These are phyloP conservation scores for Globisporangium echinulatum DNA, from an alignment of 352 stramenopile species.

Conservation along the genomic window DNA sequence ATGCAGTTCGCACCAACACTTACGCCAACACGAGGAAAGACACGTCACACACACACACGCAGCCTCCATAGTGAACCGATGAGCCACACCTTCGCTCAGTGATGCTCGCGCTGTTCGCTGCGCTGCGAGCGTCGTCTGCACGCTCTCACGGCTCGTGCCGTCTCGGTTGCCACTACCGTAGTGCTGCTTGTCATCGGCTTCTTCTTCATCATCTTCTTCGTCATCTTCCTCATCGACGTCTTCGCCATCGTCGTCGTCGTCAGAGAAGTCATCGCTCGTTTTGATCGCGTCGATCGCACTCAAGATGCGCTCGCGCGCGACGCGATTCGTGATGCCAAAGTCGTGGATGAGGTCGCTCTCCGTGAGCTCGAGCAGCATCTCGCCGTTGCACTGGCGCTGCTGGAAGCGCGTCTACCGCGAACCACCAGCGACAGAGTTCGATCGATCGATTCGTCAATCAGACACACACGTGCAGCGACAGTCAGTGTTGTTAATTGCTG, in stretches of 20 bases:
- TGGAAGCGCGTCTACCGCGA: constrained; percentile 46
- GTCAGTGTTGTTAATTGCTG: no score
- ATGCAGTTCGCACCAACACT: not conserved
- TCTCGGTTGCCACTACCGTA: not conserved
- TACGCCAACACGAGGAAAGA: not conserved
- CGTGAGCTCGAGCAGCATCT: constrained; percentile 62
- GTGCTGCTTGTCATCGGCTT: constrained; percentile 6
- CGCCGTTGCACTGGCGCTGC: constrained; percentile 54
- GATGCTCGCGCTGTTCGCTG: constrained; percentile 9
- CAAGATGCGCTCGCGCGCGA: constrained; percentile 64
- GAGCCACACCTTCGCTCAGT: constrained; percentile 18
- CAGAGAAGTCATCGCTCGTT: constrained; percentile 55
- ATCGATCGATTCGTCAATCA: no score
- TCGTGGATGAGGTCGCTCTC: constrained; percentile 77
- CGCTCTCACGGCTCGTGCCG: not conserved
- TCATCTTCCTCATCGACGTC: constrained; percentile 32
- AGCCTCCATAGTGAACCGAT: no score
- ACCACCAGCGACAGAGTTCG: no score
- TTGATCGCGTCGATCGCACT: constrained; percentile 76
- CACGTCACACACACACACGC: not conserved
- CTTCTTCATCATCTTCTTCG: constrained; percentile 27
- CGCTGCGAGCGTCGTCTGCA: not conserved
- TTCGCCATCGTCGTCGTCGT: constrained; percentile 50
- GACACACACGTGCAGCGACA: no score
- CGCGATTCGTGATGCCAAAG: constrained; percentile 57